These are phyloP conservation scores for Penicillium sp. DNA, from an alignment of 2,329 filamentous ascomycete species.

Conservation along the genomic window DNA sequence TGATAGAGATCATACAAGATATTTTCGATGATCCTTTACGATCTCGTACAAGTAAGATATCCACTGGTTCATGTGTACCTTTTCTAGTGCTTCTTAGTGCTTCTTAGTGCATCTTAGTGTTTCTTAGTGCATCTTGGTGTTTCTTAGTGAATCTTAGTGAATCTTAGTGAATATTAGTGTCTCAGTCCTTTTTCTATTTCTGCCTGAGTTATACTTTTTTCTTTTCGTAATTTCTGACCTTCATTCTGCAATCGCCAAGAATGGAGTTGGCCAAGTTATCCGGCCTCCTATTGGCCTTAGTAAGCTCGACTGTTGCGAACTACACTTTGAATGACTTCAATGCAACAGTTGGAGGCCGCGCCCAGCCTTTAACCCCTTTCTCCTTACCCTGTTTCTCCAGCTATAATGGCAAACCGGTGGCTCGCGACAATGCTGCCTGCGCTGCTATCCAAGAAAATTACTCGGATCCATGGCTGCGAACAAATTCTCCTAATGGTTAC, in stretches of 20 bases:
- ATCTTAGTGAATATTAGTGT: background rate
- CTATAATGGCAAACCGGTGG: background rate
- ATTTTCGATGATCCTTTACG: background rate
- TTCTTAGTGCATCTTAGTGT: too few relatives aligned
- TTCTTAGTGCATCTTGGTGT: too few relatives aligned
- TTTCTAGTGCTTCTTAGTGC: background rate
- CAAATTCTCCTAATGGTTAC: conserved; percentile 21
- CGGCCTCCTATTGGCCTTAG: background rate
- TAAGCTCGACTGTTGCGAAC: background rate
- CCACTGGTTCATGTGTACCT: background rate
- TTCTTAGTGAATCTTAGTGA: background rate
- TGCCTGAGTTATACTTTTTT: background rate
- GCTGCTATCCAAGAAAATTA: background rate
- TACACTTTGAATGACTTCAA: background rate
- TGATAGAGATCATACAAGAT: too few relatives aligned
- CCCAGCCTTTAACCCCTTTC: background rate
- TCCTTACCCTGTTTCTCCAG: background rate
- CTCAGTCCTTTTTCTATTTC: background rate
- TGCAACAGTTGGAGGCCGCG: background rate
- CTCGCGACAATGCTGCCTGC: background rate
- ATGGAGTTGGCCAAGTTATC: background rate
- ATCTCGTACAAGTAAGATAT: background rate
- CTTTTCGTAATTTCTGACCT: too few relatives aligned
- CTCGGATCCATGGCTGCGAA: conserved; percentile 15
- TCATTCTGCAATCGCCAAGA: background rate